Evolutionary conservation across 2,329 filamentous ascomycete genomes (phyloP), one percentile per base, ranked within the genome.

Genomic region (Hirsutella thompsonii): DNA sequence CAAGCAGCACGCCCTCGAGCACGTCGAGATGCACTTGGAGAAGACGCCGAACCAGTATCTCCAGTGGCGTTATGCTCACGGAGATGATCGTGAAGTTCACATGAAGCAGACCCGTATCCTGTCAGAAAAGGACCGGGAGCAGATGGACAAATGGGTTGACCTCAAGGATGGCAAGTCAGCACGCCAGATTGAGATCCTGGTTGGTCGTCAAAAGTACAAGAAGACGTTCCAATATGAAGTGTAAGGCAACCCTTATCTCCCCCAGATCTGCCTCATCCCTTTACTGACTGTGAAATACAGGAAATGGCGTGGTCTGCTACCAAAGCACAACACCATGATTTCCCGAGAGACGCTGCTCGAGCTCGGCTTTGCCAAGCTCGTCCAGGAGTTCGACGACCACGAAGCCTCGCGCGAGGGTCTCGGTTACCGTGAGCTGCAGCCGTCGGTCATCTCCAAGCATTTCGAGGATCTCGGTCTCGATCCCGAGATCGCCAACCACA

Each of bases 41-140:
- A 98, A 98, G 77, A 98, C 92, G 0, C 92, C 92, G 33, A 96
- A 94, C 61, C 92, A 98, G 66, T 98, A 98, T 58, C 75, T 98
- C 28, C 92, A 96, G 66, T 98, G 92, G 92, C 85, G 92, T 54
- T 98, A 96, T 59, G 86, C 86, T 54, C 87, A 96, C 56, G 92
- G 92, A 56, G 92, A 96, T 52, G 92, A 98, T 55, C 86, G 92
- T 39, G 92, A 98, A 61, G 90, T 96, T 33, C 76, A 93, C 63
- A 79, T 98, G 78, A 98, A 98, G 75, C 89, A 94, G 66, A 96
- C 90, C 38, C 88, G 92, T 66, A 72, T 89, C 41, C 68, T 96
- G 44, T 94, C 88, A 1, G 80, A 81, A 0, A 79, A 83, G 56
- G 92, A 98, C 56, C 80, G 82, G 55, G 79, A 71, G 34, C 92